Evolutionary conservation across 805 yeast species (phyloP).

Genomic region (Candida odintsovae): DNA sequence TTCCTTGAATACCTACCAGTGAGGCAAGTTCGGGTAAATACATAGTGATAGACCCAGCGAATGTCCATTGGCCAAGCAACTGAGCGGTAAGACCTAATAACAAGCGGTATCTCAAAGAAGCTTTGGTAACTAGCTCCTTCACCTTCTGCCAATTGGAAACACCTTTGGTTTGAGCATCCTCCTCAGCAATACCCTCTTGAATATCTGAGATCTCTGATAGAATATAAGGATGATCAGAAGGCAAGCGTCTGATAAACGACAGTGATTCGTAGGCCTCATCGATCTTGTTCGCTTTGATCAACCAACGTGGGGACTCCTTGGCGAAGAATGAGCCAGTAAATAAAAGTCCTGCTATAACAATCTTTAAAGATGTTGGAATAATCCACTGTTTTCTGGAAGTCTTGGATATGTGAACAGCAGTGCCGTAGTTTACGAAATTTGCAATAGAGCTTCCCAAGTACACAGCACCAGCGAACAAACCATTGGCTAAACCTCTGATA

Average conservation of each 20-base stretch:
- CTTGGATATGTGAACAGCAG: conserved; percentile 38
- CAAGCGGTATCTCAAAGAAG: conserved; percentile 41
- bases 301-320: conserved; percentile 44
- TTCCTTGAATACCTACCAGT: conserved; percentile 39
- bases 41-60: conserved; percentile 50
- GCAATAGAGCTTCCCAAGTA: conserved; percentile 49
- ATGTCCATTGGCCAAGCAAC: conserved; percentile 53
- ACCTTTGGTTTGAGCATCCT: conserved; percentile 26
- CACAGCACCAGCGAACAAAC: conserved; percentile 53
- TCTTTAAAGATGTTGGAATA: conserved; percentile 41
- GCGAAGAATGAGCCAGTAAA: conserved; percentile 38
- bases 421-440: conserved; percentile 46
- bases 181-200: conserved; percentile 28
- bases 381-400: conserved; percentile 43
- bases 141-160: conserved; percentile 20
- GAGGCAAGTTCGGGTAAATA: conserved; percentile 49
- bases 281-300: conserved; percentile 32
- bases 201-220: conserved; percentile 46
- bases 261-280: conserved; percentile 38
- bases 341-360: conserved; percentile 41
- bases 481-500: conserved; percentile 46
- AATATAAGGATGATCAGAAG: conserved; percentile 44
- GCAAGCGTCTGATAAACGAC: conserved; percentile 38
- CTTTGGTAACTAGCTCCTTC: conserved; percentile 31
- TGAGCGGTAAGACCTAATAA: conserved; percentile 37